Conservation (phyloP, 1,284 basidiomycete genomes). For the Fomes fomentarius region DNA sequence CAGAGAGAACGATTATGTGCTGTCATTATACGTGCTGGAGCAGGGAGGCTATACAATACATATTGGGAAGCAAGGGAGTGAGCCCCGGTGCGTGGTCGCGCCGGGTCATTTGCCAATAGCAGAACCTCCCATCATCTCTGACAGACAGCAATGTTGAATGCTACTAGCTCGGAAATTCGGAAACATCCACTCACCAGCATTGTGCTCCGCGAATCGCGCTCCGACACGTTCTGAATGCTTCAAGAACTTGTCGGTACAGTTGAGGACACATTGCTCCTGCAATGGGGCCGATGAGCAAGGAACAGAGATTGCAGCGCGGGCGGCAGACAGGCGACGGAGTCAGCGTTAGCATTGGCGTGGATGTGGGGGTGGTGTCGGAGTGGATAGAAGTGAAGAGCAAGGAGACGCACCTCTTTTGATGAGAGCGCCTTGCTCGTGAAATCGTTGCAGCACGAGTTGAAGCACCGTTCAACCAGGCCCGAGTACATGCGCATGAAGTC, state of each 20-base stretch:
- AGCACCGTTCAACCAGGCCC: constrained; percentile 95
- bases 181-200: constrained; percentile 72
- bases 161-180: too few species aligned
- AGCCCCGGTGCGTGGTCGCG: not conserved
- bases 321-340: constrained; percentile 1
- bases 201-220: constrained; percentile 89
- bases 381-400: not conserved
- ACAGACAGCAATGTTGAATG: too few species aligned
- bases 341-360: not conserved
- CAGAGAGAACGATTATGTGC: constrained; percentile 10
- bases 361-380: not conserved
- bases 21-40: constrained; percentile 17
- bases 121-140: constrained; percentile 39
- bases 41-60: constrained; percentile 21
- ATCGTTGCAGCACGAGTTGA: constrained; percentile 94
- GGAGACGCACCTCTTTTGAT: constrained; percentile 81
- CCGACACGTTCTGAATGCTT: constrained; percentile 97
- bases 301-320: not conserved
- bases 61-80: not conserved
- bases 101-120: constrained; percentile 16
- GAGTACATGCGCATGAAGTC: constrained; percentile 97
- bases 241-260: constrained; percentile 92
- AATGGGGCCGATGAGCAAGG: constrained; percentile 2
- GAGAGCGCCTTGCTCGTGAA: constrained; percentile 95
- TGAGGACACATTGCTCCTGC: constrained; percentile 72